phyloP scores from a whole-genome alignment of 129 eudicot genomes.

The Escallonia rubra region DNA sequence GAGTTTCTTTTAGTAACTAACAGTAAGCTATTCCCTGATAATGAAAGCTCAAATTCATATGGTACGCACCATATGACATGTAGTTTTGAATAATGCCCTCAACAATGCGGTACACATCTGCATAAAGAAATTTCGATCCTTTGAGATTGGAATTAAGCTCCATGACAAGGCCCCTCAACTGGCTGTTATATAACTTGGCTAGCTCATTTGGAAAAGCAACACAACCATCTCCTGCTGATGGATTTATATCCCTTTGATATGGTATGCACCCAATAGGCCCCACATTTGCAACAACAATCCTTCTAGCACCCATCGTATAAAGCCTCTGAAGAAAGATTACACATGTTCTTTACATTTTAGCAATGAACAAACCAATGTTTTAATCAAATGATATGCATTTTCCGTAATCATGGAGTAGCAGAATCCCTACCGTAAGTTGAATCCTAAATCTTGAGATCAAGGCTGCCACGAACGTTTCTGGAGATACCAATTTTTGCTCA shows the following conservation, averaged over 20 bases:
- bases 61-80: constrained; percentile 49
- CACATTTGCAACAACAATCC: constrained; percentile 60
- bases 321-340: constrained; percentile 45
- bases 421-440: constrained; percentile 61
- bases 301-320: constrained; percentile 73
- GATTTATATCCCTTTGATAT: constrained; percentile 58
- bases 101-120: constrained; percentile 58
- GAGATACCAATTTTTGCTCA: constrained; percentile 47
- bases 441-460: constrained; percentile 57
- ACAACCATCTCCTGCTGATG: constrained; percentile 42
- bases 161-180: constrained; percentile 45
- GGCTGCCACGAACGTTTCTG: constrained; percentile 52
- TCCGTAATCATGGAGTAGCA: not conserved
- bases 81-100: constrained; percentile 51
- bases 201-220: constrained; percentile 58
- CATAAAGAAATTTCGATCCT: constrained; percentile 65
- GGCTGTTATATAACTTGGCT: constrained; percentile 51
- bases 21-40: not conserved
- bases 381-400: not conserved
- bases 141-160: constrained; percentile 45
- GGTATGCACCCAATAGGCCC: constrained; percentile 98
- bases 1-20: not conserved
- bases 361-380: not conserved
- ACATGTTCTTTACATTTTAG: not conserved
- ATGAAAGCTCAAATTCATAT: not conserved